These are phyloP conservation scores for Zea luxurians DNA, from an alignment of 176 grass and related monocot genomes.

Conservation along the genomic window DNA sequence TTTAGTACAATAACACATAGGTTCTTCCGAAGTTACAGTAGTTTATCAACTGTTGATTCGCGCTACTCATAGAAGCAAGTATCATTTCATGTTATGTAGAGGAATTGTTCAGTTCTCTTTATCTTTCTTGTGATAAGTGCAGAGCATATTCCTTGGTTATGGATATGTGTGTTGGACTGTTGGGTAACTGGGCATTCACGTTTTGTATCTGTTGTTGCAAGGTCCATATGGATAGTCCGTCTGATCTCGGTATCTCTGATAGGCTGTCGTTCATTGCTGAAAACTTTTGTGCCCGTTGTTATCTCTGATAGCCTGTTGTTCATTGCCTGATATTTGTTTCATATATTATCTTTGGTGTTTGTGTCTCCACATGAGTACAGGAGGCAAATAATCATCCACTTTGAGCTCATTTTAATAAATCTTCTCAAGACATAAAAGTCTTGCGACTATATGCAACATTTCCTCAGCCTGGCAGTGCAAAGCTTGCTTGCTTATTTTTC, in stretches of 20 bases:
- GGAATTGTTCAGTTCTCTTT: too few relatives aligned
- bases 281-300: background rate
- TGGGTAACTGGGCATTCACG: too few relatives aligned
- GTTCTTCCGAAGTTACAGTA: background rate
- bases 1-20: too few relatives aligned
- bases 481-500: background rate
- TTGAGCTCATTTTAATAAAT: background rate
- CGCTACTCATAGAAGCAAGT: too few relatives aligned
- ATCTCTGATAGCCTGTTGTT: background rate
- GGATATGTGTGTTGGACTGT: background rate
- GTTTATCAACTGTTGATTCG: background rate
- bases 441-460: background rate
- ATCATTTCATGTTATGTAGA: background rate
- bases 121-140: background rate
- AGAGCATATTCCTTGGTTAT: background rate
- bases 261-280: background rate
- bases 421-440: background rate
- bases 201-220: conserved; percentile 10
- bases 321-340: background rate
- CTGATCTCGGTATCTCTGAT: background rate
- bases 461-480: background rate
- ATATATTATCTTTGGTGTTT: background rate
- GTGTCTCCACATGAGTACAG: background rate
- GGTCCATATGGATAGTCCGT: background rate
- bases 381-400: background rate